Evolutionary conservation across 768 basidiomycete genomes (phyloP).

Genomic region (Tulasnella sp.): DNA sequence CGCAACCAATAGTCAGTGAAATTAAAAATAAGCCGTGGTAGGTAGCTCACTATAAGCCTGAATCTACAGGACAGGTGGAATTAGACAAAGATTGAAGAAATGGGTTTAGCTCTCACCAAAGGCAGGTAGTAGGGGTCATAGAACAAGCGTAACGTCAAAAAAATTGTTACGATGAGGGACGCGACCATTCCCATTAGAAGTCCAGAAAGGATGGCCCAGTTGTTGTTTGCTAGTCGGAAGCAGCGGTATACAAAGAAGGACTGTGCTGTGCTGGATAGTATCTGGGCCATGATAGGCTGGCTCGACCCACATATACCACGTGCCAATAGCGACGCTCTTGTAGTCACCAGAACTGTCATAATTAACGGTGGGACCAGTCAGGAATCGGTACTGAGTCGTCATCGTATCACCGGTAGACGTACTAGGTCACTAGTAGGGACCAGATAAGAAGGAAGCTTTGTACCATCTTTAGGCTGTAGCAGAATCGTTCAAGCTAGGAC

Average conservation of each 20-base stretch:
- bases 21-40: too few species aligned
- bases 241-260: constrained; percentile 6
- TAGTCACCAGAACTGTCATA: background rate
- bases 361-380: background rate
- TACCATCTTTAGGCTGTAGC: background rate
- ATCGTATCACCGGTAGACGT: background rate
- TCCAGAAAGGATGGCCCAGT: background rate
- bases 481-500: background rate
- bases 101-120: too few species aligned
- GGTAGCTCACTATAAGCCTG: too few species aligned
- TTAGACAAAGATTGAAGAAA: too few species aligned
- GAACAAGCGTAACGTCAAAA: background rate
- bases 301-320: background rate
- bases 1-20: too few species aligned
- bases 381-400: too few species aligned
- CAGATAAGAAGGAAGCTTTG: background rate
- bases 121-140: background rate
- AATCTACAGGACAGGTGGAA: too few species aligned
- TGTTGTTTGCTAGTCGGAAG: background rate
- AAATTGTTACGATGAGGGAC: too few species aligned
- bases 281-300: background rate
- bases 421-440: background rate
- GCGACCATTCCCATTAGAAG: background rate
- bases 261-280: background rate
- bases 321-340: background rate